Conservation (phyloP, 176 grass and related monocot species). For the Urochloa ruziziensis region DNA sequence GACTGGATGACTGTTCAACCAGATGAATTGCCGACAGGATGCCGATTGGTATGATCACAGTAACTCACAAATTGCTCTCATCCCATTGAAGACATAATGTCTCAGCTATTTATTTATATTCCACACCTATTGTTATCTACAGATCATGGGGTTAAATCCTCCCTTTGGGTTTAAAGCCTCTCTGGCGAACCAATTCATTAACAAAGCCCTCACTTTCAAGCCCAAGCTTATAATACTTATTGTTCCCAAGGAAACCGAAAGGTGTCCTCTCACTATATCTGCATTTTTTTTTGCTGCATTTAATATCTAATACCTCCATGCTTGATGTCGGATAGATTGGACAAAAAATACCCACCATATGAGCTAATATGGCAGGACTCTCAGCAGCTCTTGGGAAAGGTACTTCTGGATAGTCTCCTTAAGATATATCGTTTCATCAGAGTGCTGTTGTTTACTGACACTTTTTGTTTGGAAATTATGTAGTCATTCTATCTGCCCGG, state of each 20-base stretch:
- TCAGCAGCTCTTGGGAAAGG: constrained; percentile 75
- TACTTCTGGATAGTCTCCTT: constrained; percentile 27
- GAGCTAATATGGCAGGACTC: constrained; percentile 82
- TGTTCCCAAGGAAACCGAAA: constrained; percentile 86
- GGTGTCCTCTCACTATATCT: constrained; percentile 34
- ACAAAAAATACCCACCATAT: constrained; percentile 63
- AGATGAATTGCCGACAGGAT: constrained; percentile 70
- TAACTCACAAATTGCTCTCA: constrained; percentile 9
- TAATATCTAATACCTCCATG: neutral
- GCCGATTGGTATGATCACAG: constrained; percentile 56
- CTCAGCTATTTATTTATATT: constrained; percentile 4
- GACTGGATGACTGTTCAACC: constrained; percentile 90
- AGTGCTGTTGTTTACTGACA: constrained; percentile 1
- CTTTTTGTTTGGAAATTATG: constrained; percentile 27
- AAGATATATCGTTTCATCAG: constrained; percentile 9
- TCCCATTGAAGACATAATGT: constrained; percentile 1
- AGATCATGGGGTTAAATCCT: constrained; percentile 97
- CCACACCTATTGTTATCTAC: neutral
- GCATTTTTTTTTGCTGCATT: neutral
- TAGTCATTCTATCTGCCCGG: constrained; percentile 96
- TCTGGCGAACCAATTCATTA: constrained; percentile 88
- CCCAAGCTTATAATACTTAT: constrained; percentile 94
- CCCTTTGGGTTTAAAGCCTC: constrained; percentile 87
- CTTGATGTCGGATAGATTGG: constrained; percentile 50
- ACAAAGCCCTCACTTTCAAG: constrained; percentile 86